A percentile compares a stretch with the other conserved stretches of the same genome.
Evolutionary conservation across 2,329 filamentous ascomycete species (phyloP).

Genomic region (Teratosphaeria zuluensis): DNA sequence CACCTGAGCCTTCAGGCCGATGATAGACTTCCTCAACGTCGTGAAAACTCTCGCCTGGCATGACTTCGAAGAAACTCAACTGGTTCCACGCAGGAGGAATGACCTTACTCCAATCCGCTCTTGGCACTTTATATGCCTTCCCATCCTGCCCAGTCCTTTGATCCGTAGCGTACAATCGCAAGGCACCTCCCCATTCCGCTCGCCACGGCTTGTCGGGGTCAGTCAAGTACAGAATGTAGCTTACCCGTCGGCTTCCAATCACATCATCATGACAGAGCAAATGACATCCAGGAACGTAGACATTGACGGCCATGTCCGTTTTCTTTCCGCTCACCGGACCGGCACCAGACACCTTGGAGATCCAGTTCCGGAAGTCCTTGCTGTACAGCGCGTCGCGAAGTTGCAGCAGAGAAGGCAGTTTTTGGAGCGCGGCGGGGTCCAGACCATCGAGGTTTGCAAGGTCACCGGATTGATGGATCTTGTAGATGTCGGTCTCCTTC

Average conservation of each 20-base stretch:
- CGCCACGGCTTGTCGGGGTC: constrained; percentile 89
- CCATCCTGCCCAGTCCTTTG: constrained; percentile 54
- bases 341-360: constrained; percentile 74
- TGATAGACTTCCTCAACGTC: constrained; percentile 97
- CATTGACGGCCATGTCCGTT: constrained; percentile 98
- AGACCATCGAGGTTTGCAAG: constrained; percentile 93
- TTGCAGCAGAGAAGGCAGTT: constrained; percentile 77
- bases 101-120: constrained; percentile 65
- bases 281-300: constrained; percentile 94
- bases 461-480: constrained; percentile 97
- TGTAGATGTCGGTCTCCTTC: constrained; percentile 99
- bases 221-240: constrained; percentile 93
- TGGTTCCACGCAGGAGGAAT: constrained; percentile 97
- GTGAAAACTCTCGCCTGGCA: constrained; percentile 97
- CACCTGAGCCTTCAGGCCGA: constrained; percentile 19
- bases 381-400: constrained; percentile 96
- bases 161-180: constrained; percentile 72
- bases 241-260: constrained; percentile 89
- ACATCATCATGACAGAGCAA: constrained; percentile 97
- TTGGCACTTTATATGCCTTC: constrained; percentile 67
- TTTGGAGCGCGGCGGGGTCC: constrained; percentile 72
- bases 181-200: constrained; percentile 81
- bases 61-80: constrained; percentile 93
- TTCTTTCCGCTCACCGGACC: constrained; percentile 84
- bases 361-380: constrained; percentile 74